Conservation (phyloP, 2,329 filamentous ascomycete species). For the Cercospora sp. region DNA sequence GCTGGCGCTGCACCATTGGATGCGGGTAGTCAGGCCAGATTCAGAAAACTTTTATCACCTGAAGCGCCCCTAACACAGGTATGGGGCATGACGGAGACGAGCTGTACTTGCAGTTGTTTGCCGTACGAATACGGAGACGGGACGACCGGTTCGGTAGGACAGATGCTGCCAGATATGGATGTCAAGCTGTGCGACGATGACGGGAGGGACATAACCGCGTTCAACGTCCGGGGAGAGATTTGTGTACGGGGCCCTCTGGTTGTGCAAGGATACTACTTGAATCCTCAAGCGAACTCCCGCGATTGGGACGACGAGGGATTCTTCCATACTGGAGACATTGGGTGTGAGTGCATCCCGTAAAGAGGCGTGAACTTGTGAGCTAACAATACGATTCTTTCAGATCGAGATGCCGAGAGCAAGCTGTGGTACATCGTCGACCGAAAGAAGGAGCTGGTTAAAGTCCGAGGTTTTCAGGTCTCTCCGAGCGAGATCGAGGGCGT, state of each 20-base stretch:
- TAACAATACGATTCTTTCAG: not conserved
- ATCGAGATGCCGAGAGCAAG: constrained; percentile 37
- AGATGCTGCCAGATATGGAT: constrained; percentile 44
- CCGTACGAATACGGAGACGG: not conserved
- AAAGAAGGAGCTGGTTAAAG: constrained; percentile 57
- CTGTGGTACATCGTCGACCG: constrained; percentile 58
- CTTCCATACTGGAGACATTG: constrained; percentile 56
- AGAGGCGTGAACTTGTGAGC: not conserved
- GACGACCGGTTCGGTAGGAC: constrained; percentile 44
- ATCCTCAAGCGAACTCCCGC: constrained; percentile 49
- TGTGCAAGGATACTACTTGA: constrained; percentile 55
- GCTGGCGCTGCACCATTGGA: constrained; percentile 52
- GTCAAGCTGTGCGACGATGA: constrained; percentile 56
- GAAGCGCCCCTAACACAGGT: constrained; percentile 48
- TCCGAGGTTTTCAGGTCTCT: constrained; percentile 55
- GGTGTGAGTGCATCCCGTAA: not conserved
- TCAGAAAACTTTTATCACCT: constrained; percentile 44
- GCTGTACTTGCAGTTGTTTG: constrained; percentile 33
- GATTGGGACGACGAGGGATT: constrained; percentile 47
- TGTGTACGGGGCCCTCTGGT: constrained; percentile 55
- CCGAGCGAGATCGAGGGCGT: constrained; percentile 53
- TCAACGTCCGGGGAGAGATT: constrained; percentile 48
- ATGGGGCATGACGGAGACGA: constrained; percentile 48
- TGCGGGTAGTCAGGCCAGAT: constrained; percentile 48
- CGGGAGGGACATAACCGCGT: constrained; percentile 16